Conservation (phyloP, 2,329 filamentous ascomycete genomes). For the Phoma sp. region DNA sequence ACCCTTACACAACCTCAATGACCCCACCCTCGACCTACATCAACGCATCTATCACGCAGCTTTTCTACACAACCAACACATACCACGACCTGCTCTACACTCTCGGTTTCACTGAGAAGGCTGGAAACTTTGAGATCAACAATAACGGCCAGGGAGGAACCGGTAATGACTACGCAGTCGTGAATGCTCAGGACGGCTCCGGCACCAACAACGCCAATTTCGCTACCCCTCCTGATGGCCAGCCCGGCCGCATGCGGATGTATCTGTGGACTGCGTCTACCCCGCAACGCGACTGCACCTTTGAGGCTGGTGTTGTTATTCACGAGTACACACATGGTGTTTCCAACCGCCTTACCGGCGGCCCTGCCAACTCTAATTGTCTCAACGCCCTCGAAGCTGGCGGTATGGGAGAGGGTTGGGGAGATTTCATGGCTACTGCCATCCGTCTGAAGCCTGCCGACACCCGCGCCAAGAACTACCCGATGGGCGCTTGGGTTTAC, state of each 20-base stretch:
- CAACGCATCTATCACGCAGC: constrained; percentile 63
- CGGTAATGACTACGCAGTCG: constrained; percentile 61
- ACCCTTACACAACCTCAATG: constrained; percentile 32
- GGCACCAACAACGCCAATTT: constrained; percentile 66
- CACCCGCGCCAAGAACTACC: constrained; percentile 55
- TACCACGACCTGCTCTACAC: constrained; percentile 66
- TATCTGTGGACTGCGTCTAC: constrained; percentile 61
- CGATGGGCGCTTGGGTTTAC: constrained; percentile 59
- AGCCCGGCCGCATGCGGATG: constrained; percentile 63
- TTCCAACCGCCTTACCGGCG: constrained; percentile 65
- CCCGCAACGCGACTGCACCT: constrained; percentile 61
- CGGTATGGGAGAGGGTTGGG: constrained; percentile 67
- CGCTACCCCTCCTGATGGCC: constrained; percentile 53
- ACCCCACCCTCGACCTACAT: constrained; percentile 49
- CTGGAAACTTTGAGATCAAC: constrained; percentile 66
- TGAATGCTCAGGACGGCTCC: constrained; percentile 63
- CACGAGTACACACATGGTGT: constrained; percentile 57
- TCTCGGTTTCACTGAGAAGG: constrained; percentile 64
- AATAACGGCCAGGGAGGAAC: constrained; percentile 62
- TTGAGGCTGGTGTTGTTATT: constrained; percentile 66
- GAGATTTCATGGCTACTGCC: constrained; percentile 62
- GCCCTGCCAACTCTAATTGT: constrained; percentile 61
- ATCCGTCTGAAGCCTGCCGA: constrained; percentile 56
- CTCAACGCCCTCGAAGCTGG: constrained; percentile 56
- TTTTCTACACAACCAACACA: constrained; percentile 66